These are phyloP conservation scores for Agaricus subrufescens DNA, from an alignment of 768 basidiomycete species.

Conservation along the genomic window DNA sequence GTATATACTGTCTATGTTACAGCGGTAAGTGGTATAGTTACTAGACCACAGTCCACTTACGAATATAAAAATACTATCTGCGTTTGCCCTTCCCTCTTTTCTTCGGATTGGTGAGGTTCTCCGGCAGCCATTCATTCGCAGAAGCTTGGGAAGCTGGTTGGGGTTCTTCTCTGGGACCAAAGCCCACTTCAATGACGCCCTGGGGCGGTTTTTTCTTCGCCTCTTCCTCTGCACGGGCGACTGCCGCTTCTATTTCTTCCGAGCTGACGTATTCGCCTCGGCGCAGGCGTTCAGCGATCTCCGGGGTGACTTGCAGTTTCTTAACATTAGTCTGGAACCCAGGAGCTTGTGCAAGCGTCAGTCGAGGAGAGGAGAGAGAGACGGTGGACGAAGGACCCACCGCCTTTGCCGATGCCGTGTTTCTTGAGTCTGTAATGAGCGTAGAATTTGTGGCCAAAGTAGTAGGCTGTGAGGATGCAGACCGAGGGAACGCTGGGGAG, in stretches of 20 bases:
- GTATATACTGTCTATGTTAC: no score
- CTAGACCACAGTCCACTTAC: not conserved
- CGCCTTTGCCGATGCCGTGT: constrained; percentile 55
- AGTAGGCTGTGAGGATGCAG: constrained; percentile 40
- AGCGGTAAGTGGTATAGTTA: not conserved
- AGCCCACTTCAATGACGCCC: constrained; percentile 20
- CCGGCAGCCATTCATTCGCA: constrained; percentile 49
- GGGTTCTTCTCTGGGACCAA: constrained; percentile 14
- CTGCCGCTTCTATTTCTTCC: constrained; percentile 46
- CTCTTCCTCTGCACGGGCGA: constrained; percentile 33
- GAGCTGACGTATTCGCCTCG: constrained; percentile 49
- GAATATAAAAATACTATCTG: constrained; percentile 14
- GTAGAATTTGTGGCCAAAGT: constrained; percentile 46
- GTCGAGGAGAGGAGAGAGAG: not conserved
- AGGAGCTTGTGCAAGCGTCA: constrained; percentile 29
- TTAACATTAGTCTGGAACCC: constrained; percentile 54
- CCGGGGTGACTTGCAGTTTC: constrained; percentile 46
- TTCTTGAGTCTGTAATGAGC: constrained; percentile 37
- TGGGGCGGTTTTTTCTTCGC: constrained; percentile 12
- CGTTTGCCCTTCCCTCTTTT: constrained; percentile 36
- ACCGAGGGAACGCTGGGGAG: constrained; percentile 36
- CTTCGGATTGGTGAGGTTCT: constrained; percentile 37
- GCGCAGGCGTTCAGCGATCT: constrained; percentile 47
- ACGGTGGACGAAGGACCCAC: constrained; percentile 22
- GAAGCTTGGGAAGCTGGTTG: constrained; percentile 15